Conservation (phyloP, 495 filamentous ascomycete species). For the Talaromyces proteolyticus region DNA sequence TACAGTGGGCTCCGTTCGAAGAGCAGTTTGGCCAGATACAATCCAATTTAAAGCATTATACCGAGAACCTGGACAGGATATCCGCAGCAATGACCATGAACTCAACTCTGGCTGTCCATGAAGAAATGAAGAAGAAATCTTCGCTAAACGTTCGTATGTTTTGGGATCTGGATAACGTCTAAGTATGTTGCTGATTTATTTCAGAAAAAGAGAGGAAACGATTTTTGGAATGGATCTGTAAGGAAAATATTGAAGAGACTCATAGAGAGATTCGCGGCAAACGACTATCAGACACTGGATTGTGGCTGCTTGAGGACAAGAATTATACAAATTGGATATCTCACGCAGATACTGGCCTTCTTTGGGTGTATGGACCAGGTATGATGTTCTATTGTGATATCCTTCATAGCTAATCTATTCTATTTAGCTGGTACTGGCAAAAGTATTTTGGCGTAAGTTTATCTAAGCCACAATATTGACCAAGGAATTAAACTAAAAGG, state of each 20-base stretch:
- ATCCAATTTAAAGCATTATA: constrained; percentile 2
- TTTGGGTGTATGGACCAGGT: constrained; percentile 5
- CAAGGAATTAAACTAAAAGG: too few species aligned
- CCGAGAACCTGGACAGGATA: neutral
- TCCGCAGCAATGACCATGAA: constrained; percentile 6
- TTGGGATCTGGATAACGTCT: neutral
- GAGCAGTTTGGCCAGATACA: constrained; percentile 6
- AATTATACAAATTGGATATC: neutral
- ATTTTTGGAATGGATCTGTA: constrained; percentile 6
- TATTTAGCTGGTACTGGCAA: constrained; percentile 8
- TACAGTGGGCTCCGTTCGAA: constrained; percentile 8
- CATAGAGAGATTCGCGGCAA: neutral
- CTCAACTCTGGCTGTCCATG: neutral
- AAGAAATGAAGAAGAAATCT: neutral
- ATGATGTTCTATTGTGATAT: neutral
- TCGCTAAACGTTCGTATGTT: neutral
- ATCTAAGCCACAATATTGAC: neutral
- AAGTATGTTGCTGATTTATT: neutral
- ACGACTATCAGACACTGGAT: neutral
- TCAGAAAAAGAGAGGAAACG: constrained; percentile 1
- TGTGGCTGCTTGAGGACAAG: neutral
- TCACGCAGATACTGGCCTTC: neutral
- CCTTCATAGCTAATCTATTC: neutral
- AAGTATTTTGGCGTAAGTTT: constrained; percentile 5
- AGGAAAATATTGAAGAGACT: neutral